Base-by-base conservation (phyloP, 2,329 filamentous ascomycete species). In the Elsinoe ampelina region DNA sequence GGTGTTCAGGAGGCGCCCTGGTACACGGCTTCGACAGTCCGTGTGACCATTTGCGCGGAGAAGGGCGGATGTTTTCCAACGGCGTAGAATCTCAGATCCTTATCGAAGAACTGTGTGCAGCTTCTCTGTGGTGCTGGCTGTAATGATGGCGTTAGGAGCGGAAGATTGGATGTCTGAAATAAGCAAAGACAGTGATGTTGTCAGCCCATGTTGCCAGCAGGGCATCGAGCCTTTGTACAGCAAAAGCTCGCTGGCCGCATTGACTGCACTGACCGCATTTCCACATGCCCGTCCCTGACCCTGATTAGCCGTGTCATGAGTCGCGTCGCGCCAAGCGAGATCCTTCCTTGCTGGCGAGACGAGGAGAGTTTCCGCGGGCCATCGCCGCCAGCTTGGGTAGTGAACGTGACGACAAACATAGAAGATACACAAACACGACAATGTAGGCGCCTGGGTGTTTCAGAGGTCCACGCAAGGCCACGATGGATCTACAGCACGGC, bases 41-140 rank as follows among this genome's bases (percentile, higher is more conserved):
- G 32, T 39, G 48, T 52, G 48, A 52, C 38, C 48, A 52, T 52
- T 52, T 52, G 34, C 19, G 48, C 48, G 48, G 48, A 52, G 48
- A 52, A 38, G 17, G 26, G 48, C 32, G 32, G 17, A 36, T 13
- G 34, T 20, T 26, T 50, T 52, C n/a, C 48, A 52, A 52, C 48
- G 48, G 48, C 48, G 48, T 17, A 20, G 34, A 39, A 20, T 15
- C 35, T 52, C 38, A 17, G 34, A 20, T 39, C 19, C 4, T 11
- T 30, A 30, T 30, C 26, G 26, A 30, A 30, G 26, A 30, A 30
- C 3, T 30, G 26, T 30, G 26, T 30, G 26, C 26, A 30, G 26
- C 26, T 30, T 30, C 7, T 30, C 26, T 30, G 7, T 30, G 26
- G 15, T 22, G 8, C 41, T n/a, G 36, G 41, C 5, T 22, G 15